Evolutionary conservation across 257 asterid species (phyloP).

Genomic region (Scutellaria baicalensis): DNA sequence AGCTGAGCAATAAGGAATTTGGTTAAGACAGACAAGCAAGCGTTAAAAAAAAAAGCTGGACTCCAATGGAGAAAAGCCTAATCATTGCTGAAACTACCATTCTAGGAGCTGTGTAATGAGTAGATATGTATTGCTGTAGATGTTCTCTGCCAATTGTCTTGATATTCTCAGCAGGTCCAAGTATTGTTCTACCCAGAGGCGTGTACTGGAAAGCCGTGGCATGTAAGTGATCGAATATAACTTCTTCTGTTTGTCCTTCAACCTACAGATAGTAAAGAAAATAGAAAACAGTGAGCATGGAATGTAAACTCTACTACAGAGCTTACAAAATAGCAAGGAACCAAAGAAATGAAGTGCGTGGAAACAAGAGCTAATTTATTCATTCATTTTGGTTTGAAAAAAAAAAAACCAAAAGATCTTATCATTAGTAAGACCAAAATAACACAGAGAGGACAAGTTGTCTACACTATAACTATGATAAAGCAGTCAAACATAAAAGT

Average conservation of each 20-base stretch:
- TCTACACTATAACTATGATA: too few relatives aligned
- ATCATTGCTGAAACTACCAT: conserved; percentile 32
- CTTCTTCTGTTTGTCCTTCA: conserved; percentile 80
- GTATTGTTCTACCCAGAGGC: conserved; percentile 80
- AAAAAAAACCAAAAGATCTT: too few relatives aligned
- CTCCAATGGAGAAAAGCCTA: neutral
- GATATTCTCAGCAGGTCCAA: conserved; percentile 80
- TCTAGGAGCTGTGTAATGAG: conserved; percentile 80
- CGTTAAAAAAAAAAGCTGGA: neutral
- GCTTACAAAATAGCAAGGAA: neutral
- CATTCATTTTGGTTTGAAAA: too few relatives aligned
- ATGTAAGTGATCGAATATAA: conserved; percentile 83
- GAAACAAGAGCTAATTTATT: neutral
- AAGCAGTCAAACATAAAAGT: too few relatives aligned
- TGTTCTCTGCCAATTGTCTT: conserved; percentile 45
- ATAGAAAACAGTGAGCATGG: neutral
- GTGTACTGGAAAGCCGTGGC: conserved; percentile 89
- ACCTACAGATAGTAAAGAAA: conserved; percentile 39
- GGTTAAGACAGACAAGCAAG: neutral
- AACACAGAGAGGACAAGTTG: too few relatives aligned
- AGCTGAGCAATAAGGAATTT: neutral
- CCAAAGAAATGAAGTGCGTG: neutral
- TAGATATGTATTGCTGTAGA: conserved; percentile 50
- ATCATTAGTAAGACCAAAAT: too few relatives aligned
- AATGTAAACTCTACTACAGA: neutral